phyloP scores from a whole-genome alignment of 2,329 filamentous ascomycete species.

The Fusarium buxicola region DNA sequence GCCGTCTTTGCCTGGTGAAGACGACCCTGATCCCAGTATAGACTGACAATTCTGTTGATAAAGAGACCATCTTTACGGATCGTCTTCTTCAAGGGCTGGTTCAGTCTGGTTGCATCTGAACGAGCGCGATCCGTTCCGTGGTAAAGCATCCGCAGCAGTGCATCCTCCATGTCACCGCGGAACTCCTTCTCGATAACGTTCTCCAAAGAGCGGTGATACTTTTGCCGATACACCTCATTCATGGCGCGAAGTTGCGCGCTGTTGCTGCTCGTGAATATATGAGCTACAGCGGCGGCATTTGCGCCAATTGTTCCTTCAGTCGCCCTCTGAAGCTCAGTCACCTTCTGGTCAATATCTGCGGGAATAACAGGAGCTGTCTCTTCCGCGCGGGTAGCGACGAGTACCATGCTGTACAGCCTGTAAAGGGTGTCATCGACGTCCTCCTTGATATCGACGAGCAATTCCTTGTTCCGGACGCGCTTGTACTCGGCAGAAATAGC shows the following conservation, averaged over 20 bases:
- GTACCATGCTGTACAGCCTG: conserved; percentile 51
- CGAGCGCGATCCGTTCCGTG: conserved; percentile 40
- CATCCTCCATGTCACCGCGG: conserved; percentile 51
- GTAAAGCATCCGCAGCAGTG: conserved; percentile 47
- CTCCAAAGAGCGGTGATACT: conserved; percentile 50
- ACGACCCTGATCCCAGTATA: conserved; percentile 49
- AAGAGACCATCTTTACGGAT: conserved; percentile 48
- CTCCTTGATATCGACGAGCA: conserved; percentile 48
- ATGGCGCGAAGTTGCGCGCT: conserved; percentile 48
- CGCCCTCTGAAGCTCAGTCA: conserved; percentile 48
- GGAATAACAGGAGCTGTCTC: conserved; percentile 42
- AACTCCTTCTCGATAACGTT: conserved; percentile 52
- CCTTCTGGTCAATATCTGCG: conserved; percentile 50
- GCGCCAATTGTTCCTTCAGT: conserved; percentile 49
- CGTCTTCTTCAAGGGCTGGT: conserved; percentile 43
- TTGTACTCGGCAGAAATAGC: conserved; percentile 49
- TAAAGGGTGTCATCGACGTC: conserved; percentile 49
- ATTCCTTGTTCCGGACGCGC: conserved; percentile 44
- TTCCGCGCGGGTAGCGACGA: conserved; percentile 46
- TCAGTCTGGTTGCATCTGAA: conserved; percentile 43
- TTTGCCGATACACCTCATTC: conserved; percentile 45
- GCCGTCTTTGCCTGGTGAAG: conserved; percentile 61
- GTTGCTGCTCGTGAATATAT: conserved; percentile 50
- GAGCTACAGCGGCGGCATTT: conserved; percentile 47
- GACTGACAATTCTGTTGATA: conserved; percentile 48